Conservation (phyloP, 192 early-diverging fungal species). For the Backusella westeae region DNA sequence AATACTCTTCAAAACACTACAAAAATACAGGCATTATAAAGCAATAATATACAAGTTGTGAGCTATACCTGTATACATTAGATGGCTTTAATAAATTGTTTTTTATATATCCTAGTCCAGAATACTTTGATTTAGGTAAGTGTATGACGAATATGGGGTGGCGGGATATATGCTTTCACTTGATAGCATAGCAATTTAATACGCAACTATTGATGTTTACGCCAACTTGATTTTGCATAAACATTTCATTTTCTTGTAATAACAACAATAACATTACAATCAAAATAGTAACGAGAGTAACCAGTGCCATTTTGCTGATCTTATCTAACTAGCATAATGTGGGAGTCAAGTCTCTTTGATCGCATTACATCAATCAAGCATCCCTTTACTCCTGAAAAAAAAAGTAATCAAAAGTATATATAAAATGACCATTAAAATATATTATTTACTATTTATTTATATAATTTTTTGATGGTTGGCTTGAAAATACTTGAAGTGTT, state of each 20-base stretch:
- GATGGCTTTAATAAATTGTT: too few species aligned
- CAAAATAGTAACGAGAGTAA: background rate
- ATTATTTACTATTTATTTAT: background rate
- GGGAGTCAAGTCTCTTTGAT: background rate
- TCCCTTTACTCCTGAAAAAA: background rate
- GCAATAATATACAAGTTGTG: too few species aligned
- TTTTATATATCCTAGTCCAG: too few species aligned
- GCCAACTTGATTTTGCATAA: background rate
- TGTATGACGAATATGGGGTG: too few species aligned
- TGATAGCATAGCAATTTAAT: too few species aligned
- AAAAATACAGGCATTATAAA: too few species aligned
- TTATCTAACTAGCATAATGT: background rate
- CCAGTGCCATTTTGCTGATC: background rate
- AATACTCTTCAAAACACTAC: too few species aligned
- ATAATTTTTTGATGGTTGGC: background rate
- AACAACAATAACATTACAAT: too few species aligned
- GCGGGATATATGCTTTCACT: too few species aligned
- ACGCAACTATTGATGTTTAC: background rate
- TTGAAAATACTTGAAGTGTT: background rate
- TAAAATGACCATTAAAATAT: background rate
- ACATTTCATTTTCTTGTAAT: background rate
- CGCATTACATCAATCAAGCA: background rate
- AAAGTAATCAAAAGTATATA: background rate
- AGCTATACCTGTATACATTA: too few species aligned
- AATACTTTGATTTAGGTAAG: too few species aligned